Evolutionary conservation across 495 filamentous ascomycete species (phyloP), one percentile per base, ranked within the genome.

Genomic region (Cercophora sp.): DNA sequence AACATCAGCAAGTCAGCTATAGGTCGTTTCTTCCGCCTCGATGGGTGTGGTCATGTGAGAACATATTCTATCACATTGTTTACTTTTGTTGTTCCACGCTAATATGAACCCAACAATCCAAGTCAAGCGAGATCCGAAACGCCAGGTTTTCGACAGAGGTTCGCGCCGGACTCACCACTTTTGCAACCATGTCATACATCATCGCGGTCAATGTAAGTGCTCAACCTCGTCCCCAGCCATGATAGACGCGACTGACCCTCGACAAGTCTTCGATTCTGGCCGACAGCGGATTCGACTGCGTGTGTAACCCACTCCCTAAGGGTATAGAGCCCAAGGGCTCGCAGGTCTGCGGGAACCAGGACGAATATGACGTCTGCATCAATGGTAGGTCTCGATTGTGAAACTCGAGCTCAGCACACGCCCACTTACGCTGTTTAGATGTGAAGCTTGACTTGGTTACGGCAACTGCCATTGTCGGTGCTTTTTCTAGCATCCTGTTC

Each of bases 121-220:
- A 88, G 69, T 75, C 82, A 1, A 83, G 87, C 55, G 82, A 67
- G 13, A 66, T 76, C n/a, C 57, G 55, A 15, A 71, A 80, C 16
- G 76, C 84, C 18, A 79, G 71, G 57, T 89, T 92, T 70, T 82
- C 85, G 53, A 86, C 83, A 11, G 87, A 92, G 64, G 69, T 92
- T 44, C 83, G 86, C 19, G 88, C 87, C n/a, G 88, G 87, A 10
- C 66, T 92, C 26, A 88, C 88, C 27, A 92, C 88, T 23, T 91
- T 91, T 66, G 86, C 88, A 58, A 87, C 87, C 15, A 91, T 92
- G 88, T 84, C 87, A 35, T 92, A 88, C 67, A 86, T 87, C 52
- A 85, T 88, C 36, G 75, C 84, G 58, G 71, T 79, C 55, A 78
- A 81, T 55, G 76, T 75, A 45, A 59, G 65, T 47, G 19, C 22